Base-by-base conservation (phyloP, 768 basidiomycete species). In the Thelephora aurantiotincta region DNA sequence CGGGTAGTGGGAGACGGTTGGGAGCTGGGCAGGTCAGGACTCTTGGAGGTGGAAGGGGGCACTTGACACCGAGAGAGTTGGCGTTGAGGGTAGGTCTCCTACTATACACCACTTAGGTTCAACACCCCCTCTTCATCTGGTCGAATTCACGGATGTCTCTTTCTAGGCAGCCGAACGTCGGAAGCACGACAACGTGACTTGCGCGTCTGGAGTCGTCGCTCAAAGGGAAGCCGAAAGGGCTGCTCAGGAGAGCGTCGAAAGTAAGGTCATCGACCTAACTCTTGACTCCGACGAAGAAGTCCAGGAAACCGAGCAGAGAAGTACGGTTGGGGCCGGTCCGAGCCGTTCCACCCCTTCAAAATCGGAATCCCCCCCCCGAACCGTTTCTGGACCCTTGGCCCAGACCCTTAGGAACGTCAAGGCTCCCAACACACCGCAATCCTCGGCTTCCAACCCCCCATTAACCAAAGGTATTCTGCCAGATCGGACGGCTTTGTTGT, bases 81-180 rank as follows among this genome's bases (percentile, higher is more conserved):
- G 77, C 87, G 20, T 86, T 80, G 11, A 70, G 74, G 65, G 80
- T 80, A 53, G 56, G 77, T 61, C 11, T n/a, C 44, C 46, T 43
- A 6, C 30, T 4, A 19, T 9, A 14, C n/a, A 7, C 35, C 35
- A 20, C 11, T n/a, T 26, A 16, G 12, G 45, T 20, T 43, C 36
- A 11, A 43, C 9, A 2, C 33, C 48, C 26, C 19, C 14, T 20
- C 11, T 38, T 22, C 33, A n/a, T 33, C 43, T 30, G 14, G 22
- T 35, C 4, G 26, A 35, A 18, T 33, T 43, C 6, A 48, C 47
- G 48, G 23, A 48, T 46, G 48, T 41, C 50, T 35, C 26, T n/a
- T 37, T 44, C 11, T 56, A 96, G 91, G 93, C 93, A 44, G 93
- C 93, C 0, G 90, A 93, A 57, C 72, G 82, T 48, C 68, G 93